Conservation (phyloP, 2,329 filamentous ascomycete genomes). For the Xylaria sp. region DNA sequence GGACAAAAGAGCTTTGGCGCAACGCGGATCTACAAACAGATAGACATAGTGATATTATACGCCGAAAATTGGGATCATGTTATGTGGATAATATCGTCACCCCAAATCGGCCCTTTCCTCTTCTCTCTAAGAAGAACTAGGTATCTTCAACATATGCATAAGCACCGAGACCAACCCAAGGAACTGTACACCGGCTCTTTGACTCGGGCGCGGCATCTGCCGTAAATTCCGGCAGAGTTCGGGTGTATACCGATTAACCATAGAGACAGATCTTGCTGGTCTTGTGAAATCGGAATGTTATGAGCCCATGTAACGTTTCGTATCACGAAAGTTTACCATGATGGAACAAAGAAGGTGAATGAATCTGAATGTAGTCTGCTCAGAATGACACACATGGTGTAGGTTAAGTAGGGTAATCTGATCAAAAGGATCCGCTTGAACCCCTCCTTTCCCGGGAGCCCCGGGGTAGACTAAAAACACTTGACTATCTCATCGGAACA, state of each 20-base stretch:
- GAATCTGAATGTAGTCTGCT: background rate
- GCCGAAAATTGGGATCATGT: background rate
- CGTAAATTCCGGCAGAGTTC: slow-evolving; percentile 5
- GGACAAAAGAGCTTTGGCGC: background rate
- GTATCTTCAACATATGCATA: too few relatives aligned
- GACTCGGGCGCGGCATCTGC: background rate
- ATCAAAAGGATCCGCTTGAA: slow-evolving; percentile 15
- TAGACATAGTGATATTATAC: background rate
- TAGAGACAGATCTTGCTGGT: background rate
- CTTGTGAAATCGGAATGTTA: background rate
- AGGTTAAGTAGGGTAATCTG: background rate
- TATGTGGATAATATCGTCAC: background rate
- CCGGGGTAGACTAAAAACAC: background rate
- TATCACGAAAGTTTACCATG: background rate
- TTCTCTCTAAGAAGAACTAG: background rate
- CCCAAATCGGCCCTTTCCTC: slow-evolving; percentile 12
- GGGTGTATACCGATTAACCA: background rate
- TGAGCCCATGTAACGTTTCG: background rate
- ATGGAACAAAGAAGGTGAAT: too few relatives aligned
- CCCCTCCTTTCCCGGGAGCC: slow-evolving; percentile 26
- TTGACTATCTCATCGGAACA: background rate
- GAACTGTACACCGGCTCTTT: background rate
- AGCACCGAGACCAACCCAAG: background rate
- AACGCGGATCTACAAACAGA: background rate
- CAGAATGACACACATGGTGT: background rate